Evolutionary conservation across 1,284 basidiomycete genomes (phyloP).

Genomic region (Apiotrichum veenhuisii): DNA sequence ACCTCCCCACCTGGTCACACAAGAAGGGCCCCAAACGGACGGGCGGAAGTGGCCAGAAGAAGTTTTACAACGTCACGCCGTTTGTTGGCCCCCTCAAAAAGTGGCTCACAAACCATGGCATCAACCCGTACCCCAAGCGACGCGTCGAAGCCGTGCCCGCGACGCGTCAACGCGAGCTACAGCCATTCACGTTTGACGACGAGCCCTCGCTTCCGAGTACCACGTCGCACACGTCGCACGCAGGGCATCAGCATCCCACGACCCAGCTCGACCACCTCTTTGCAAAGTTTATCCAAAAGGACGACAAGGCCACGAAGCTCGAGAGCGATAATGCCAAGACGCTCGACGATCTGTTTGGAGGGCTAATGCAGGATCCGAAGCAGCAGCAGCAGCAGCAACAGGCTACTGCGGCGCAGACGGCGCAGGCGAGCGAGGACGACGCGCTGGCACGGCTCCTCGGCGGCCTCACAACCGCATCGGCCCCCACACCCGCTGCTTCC

Average conservation of each 20-base stretch:
- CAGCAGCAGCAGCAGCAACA: neutral
- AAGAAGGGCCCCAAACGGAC: slow-evolving; percentile 57
- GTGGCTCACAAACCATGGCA: slow-evolving; percentile 34
- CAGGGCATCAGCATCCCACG: slow-evolving; percentile 2
- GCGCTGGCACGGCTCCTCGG: slow-evolving; percentile 34
- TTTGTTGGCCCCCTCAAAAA: slow-evolving; percentile 68
- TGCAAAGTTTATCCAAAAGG: slow-evolving; percentile 38
- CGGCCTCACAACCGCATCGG: slow-evolving; percentile 11
- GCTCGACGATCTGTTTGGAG: slow-evolving; percentile 33
- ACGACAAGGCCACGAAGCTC: slow-evolving; percentile 20
- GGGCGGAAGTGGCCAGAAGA: slow-evolving; percentile 53
- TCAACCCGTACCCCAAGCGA: slow-evolving; percentile 24
- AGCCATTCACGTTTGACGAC: slow-evolving; percentile 38
- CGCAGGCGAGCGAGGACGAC: slow-evolving; percentile 35
- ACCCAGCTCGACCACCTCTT: slow-evolving; percentile 40
- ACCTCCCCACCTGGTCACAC: slow-evolving; percentile 90
- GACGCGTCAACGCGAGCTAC: slow-evolving; percentile 23
- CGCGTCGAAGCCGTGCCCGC: neutral
- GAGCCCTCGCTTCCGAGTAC: slow-evolving; percentile 6
- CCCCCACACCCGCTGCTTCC: neutral
- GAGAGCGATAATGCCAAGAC: slow-evolving; percentile 30
- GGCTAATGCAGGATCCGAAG: slow-evolving; percentile 16
- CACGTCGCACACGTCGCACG: neutral
- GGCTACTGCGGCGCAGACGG: neutral
- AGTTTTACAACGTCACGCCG: slow-evolving; percentile 93